Evolutionary conservation across 73 alveolate genomes (phyloP).

Genomic region (Effrenium voratum): DNA sequence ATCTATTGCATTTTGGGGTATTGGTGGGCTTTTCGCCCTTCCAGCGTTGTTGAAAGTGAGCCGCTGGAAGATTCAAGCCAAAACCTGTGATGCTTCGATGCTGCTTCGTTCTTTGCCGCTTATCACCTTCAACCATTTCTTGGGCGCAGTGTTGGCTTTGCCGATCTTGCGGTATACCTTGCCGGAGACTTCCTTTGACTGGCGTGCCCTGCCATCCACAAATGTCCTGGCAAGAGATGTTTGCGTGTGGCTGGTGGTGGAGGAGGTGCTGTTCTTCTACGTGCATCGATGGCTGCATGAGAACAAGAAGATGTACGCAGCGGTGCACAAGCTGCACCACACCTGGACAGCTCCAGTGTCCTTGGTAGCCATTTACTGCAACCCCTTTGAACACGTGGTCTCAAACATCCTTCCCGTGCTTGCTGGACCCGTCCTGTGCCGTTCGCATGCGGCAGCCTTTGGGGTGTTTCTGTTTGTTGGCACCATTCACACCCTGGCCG

Average conservation of each 20-base stretch:
- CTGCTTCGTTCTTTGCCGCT: neutral
- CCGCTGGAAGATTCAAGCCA: constrained; percentile 58
- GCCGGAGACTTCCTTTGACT: constrained; percentile 61
- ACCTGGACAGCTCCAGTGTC: constrained; percentile 94
- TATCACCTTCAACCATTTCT: constrained; percentile 16
- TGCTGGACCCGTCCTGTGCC: constrained; percentile 94
- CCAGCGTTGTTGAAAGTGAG: constrained; percentile 50
- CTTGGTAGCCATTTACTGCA: constrained; percentile 95
- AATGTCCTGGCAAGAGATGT: constrained; percentile 47
- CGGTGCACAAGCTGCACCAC: constrained; percentile 95
- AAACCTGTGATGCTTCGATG: neutral
- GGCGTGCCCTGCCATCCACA: constrained; percentile 79
- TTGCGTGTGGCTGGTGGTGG: constrained; percentile 72
- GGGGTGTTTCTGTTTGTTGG: constrained; percentile 57
- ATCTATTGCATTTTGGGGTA: constrained; percentile 50
- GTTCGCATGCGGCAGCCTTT: constrained; percentile 89
- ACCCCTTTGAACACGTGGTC: constrained; percentile 95
- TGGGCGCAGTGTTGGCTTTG: constrained; percentile 15
- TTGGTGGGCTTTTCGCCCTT: constrained; percentile 61
- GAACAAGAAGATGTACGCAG: constrained; percentile 64
- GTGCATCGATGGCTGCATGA: constrained; percentile 86
- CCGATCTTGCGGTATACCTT: constrained; percentile 18
- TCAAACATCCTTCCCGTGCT: constrained; percentile 94
- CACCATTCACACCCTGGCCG: constrained; percentile 26
- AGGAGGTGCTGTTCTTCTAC: constrained; percentile 73